A percentile compares a stretch with the other conserved stretches of the same genome.
phyloP scores from a whole-genome alignment of 148 eudicot species.

The Mesembryanthemum crystallinum region DNA sequence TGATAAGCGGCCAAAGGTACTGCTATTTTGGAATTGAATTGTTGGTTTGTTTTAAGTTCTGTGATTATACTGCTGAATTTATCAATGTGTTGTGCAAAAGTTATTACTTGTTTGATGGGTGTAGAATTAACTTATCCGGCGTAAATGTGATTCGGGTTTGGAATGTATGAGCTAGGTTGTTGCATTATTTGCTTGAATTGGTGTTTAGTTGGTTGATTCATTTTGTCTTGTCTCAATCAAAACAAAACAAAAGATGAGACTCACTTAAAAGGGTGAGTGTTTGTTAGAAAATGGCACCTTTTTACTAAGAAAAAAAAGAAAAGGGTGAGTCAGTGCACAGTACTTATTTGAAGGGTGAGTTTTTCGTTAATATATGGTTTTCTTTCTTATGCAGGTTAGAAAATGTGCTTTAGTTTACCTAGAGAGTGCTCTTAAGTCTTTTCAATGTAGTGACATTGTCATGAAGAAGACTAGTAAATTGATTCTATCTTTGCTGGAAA shows the following conservation, averaged over 20 bases:
- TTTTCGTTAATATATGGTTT: conserved; percentile 6
- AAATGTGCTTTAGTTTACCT: conserved; percentile 73
- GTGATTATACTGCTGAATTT: not conserved
- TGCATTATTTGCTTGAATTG: not conserved
- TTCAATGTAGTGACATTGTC: conserved; percentile 35
- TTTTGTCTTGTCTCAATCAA: too few species aligned
- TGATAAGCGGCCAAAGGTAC: conserved; percentile 92
- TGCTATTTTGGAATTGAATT: not conserved
- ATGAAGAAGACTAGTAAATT: conserved; percentile 57
- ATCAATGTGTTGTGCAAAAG: not conserved
- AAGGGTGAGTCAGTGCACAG: too few species aligned
- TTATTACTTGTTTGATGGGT: not conserved
- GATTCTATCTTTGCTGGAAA: conserved; percentile 48
- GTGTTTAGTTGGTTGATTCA: too few species aligned
- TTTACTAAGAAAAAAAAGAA: too few species aligned
- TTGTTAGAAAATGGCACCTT: too few species aligned
- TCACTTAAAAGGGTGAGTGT: too few species aligned
- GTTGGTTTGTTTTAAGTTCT: not conserved
- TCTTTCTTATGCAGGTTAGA: conserved; percentile 55
- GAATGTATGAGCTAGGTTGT: not conserved
- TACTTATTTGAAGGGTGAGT: too few species aligned
- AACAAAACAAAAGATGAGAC: too few species aligned
- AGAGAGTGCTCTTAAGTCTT: conserved; percentile 51
- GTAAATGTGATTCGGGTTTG: not conserved
- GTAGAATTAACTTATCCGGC: not conserved